Percentiles rank a stretch among this genome's conserved stretches.
Conservation (phyloP, 2,329 filamentous ascomycete genomes). For the Ambrosiella xylebori region DNA sequence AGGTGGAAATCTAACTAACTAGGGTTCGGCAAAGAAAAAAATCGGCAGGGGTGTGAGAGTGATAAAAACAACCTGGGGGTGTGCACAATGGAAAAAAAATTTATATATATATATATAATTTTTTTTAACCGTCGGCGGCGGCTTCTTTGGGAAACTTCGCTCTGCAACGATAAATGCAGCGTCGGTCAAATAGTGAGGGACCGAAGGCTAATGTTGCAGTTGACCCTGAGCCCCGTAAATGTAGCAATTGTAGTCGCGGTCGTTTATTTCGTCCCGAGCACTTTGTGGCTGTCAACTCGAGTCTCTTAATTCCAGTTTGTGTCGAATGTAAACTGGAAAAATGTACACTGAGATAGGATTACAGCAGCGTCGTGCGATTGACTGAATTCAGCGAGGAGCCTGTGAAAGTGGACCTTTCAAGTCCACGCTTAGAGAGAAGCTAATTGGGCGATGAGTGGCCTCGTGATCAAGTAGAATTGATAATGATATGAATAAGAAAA, state of each 20-base stretch:
- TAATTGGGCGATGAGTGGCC: neutral
- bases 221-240: neutral
- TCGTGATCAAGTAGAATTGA: conserved; percentile 1
- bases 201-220: neutral
- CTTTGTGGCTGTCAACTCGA: too few relatives aligned
- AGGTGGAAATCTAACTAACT: neutral
- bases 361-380: neutral
- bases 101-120: neutral
- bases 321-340: too few relatives aligned
- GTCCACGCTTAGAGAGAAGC: neutral
- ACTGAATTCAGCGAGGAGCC: neutral
- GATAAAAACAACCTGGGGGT: neutral
- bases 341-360: neutral
- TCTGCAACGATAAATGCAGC: neutral
- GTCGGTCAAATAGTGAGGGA: neutral
- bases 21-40: neutral
- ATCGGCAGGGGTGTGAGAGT: neutral
- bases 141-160: neutral
- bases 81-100: neutral
- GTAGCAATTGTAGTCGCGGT: too few relatives aligned
- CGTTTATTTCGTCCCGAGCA: too few relatives aligned
- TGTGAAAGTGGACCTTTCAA: conserved; percentile 3
- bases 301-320: too few relatives aligned
- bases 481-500: neutral
- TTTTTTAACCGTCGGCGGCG: neutral